These are phyloP conservation scores for Nothophytophthora sp. DNA, from an alignment of 352 stramenopile genomes.

Conservation along the genomic window DNA sequence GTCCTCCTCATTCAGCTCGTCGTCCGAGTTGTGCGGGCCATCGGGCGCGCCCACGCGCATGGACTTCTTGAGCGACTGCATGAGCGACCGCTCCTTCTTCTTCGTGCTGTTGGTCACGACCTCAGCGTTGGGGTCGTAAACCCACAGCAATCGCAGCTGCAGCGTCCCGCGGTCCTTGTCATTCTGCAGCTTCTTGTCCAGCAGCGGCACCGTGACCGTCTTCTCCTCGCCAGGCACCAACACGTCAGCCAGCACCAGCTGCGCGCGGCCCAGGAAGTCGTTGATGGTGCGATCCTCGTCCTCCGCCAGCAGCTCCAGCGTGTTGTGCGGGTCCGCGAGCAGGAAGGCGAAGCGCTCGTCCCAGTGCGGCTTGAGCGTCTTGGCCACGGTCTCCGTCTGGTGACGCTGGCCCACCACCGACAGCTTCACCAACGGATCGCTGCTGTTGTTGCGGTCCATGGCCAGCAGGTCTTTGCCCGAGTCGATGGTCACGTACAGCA, in stretches of 20 bases:
- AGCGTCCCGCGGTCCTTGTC: conserved; percentile 65
- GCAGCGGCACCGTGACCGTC: conserved; percentile 41
- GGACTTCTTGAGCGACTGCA: conserved; percentile 55
- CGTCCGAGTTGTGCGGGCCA: conserved; percentile 39
- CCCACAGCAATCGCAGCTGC: conserved; percentile 52
- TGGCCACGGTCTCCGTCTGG: conserved; percentile 60
- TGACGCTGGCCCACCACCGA: conserved; percentile 73
- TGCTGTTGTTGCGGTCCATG: conserved; percentile 78
- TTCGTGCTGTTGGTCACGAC: conserved; percentile 40
- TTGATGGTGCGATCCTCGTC: conserved; percentile 74
- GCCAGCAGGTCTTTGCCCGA: conserved; percentile 76
- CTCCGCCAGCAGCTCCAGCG: conserved; percentile 61
- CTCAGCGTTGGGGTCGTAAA: conserved; percentile 49
- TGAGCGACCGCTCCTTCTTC: conserved; percentile 44
- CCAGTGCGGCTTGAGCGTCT: conserved; percentile 79
- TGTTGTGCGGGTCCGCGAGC: conserved; percentile 40
- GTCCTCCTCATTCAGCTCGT: conserved; percentile 56
- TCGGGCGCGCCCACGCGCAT: conserved; percentile 43
- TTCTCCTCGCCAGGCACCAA: conserved; percentile 50
- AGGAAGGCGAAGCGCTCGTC: conserved; percentile 72
- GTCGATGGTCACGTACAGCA: conserved; percentile 73
- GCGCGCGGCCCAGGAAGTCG: conserved; percentile 65
- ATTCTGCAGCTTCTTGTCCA: conserved; percentile 51
- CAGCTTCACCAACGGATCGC: conserved; percentile 88
- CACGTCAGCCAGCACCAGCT: conserved; percentile 50